Evolutionary conservation across 2,329 filamentous ascomycete species (phyloP).

Genomic region (Aspergillus sp.): DNA sequence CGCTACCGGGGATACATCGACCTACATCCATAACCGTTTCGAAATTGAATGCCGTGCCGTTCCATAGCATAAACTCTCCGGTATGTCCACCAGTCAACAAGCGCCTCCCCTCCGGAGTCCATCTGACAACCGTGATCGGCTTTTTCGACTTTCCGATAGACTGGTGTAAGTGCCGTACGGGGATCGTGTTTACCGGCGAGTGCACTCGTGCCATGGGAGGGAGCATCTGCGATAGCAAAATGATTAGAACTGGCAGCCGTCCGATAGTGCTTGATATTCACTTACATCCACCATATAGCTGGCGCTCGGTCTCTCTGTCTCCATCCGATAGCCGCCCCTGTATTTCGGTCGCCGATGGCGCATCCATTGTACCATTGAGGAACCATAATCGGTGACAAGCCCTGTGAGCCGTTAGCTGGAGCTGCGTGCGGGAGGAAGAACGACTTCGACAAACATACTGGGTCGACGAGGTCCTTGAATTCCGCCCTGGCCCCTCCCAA

Average conservation of each 20-base stretch:
- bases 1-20: conserved; percentile 2
- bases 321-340: conserved; percentile 68
- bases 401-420: conserved; percentile 52
- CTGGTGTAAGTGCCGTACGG: conserved; percentile 94
- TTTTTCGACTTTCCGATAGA: conserved; percentile 98
- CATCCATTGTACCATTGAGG: conserved; percentile 89
- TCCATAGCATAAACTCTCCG: conserved; percentile 98
- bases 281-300: conserved; percentile 89
- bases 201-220: conserved; percentile 75
- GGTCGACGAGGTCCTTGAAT: conserved; percentile 41
- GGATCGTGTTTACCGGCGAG: conserved; percentile 80
- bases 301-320: conserved; percentile 78
- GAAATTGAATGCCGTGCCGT: conserved; percentile 98
- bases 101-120: conserved; percentile 93
- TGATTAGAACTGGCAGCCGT: background rate
- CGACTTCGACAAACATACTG: conserved; percentile 28
- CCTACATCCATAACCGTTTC: conserved; percentile 91
- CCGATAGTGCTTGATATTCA: conserved; percentile 17
- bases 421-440: background rate
- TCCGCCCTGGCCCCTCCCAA: conserved; percentile 31
- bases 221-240: conserved; percentile 63
- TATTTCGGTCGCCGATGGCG: conserved; percentile 75
- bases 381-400: conserved; percentile 89
- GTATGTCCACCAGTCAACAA: conserved; percentile 92
- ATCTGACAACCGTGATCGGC: conserved; percentile 92